A percentile compares a stretch with the other conserved stretches of the same genome.
These are phyloP conservation scores for Colletotrichum tanaceti DNA, from an alignment of 2,329 filamentous ascomycete genomes.

Conservation along the genomic window DNA sequence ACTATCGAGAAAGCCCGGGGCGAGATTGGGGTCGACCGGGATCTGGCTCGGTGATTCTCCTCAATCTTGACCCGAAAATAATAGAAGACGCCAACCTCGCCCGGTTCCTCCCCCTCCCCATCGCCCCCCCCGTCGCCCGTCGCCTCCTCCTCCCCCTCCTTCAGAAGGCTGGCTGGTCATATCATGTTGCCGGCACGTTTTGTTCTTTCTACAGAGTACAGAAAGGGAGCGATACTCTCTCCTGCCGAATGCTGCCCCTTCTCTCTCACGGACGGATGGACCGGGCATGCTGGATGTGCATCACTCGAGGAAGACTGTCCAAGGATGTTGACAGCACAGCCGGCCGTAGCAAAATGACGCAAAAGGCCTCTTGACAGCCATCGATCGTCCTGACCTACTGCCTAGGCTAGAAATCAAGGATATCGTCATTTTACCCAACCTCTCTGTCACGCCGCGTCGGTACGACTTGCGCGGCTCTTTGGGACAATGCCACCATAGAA, in stretches of 20 bases:
- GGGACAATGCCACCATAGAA: background rate
- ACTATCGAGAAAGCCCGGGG: constrained; percentile 1
- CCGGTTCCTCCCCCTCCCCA: constrained; percentile 21
- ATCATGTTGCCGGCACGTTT: constrained; percentile 1
- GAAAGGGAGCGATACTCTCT: background rate
- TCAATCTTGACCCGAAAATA: constrained; percentile 31
- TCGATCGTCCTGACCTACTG: background rate
- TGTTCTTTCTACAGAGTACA: background rate
- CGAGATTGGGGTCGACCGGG: constrained; percentile 1
- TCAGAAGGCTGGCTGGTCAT: background rate
- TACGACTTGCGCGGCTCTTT: constrained; percentile 13
- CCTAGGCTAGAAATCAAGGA: background rate
- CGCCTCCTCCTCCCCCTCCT: no score
- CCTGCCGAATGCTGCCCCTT: background rate
- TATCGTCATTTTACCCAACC: no score
- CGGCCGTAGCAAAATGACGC: background rate
- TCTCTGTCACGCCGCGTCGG: background rate
- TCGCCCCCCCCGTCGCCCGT: no score
- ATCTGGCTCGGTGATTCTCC: constrained; percentile 29
- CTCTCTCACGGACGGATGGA: background rate
- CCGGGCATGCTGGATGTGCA: background rate
- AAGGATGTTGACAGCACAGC: background rate
- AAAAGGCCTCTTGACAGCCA: background rate
- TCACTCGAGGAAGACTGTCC: background rate
- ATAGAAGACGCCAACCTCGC: background rate